Base-by-base conservation (phyloP, 805 yeast genomes). In the Saccharomycopsis fibuligera region DNA sequence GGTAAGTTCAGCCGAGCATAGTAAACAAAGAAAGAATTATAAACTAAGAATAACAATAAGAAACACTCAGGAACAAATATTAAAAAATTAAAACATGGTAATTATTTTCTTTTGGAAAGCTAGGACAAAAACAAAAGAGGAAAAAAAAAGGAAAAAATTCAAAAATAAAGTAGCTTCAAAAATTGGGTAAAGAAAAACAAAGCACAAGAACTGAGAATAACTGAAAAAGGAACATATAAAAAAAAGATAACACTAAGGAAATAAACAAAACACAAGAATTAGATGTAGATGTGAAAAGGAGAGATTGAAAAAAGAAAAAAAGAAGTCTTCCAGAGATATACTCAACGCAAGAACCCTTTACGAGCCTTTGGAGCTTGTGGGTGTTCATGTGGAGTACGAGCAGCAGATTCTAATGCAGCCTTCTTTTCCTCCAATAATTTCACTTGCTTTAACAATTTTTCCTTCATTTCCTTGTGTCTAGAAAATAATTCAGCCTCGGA, bases 401-500 rank as follows among this genome's bases (percentile, higher is more conserved):
- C 76, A 58, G 72, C 75, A 47, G 76, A 74, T 65, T 86, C 93
- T 58, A 93, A 74, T 64, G 81, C 87, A 54, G 74, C 76, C 69
- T 89, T 90, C 70, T 87, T 88, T 57, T 89, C 96, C 67, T 93
- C 98, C 61, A 93, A 76, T 60, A 89, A 79, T 63, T 83, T 84
- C 57, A 91, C 79, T 68, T 91, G 96, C 66, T 85, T 85, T 56
- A 84, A 74, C 64, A 93, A 76, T 68, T 87, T 88, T 62, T 91
- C 97, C 69, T 91, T 91, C 91, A 91, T 90, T 67, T 93, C 98
- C 68, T 88, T 87, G 68, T 93, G 99, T 67, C 95, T 83, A 36
- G 93, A 78, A 65, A 91, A 91, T 62, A 93, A 77, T 68, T 93
- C 99, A 50, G 95, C 93, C 72, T 93, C 99, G 41, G 96, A 87